Evolutionary conservation across 2,329 filamentous ascomycete species (phyloP).

Genomic region (Fusarium robinianum): DNA sequence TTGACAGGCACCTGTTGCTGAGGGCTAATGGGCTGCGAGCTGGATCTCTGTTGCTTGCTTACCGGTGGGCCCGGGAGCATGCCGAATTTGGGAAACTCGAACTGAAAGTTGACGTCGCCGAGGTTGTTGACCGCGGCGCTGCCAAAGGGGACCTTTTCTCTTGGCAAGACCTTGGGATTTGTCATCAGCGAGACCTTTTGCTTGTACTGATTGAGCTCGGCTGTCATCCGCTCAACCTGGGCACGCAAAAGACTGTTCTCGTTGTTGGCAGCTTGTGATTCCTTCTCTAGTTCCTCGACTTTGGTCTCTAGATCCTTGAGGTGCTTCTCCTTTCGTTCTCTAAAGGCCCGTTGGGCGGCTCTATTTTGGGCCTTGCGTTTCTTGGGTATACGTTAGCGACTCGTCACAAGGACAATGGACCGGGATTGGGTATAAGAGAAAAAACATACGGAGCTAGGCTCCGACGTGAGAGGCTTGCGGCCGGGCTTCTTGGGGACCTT

Average conservation of each 20-base stretch:
- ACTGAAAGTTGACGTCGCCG: constrained; percentile 82
- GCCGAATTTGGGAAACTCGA: constrained; percentile 95
- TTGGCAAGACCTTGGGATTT: constrained; percentile 41
- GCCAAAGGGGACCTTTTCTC: constrained; percentile 51
- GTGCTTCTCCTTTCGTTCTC: constrained; percentile 93
- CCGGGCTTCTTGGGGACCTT: constrained; percentile 95
- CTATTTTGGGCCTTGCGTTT: constrained; percentile 96
- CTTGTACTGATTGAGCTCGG: constrained; percentile 87
- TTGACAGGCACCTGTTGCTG: constrained; percentile 29
- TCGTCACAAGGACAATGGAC: not conserved
- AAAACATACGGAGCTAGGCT: constrained; percentile 86
- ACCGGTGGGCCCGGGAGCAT: constrained; percentile 60
- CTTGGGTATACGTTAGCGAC: constrained; percentile 49
- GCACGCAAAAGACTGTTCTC: constrained; percentile 83
- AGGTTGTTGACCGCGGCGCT: constrained; percentile 60
- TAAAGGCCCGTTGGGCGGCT: constrained; percentile 89
- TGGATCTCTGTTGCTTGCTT: constrained; percentile 34
- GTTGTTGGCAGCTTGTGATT: constrained; percentile 78
- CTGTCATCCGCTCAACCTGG: constrained; percentile 86
- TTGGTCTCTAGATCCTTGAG: constrained; percentile 82
- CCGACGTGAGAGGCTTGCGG: constrained; percentile 91
- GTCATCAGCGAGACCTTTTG: constrained; percentile 73
- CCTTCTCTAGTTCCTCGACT: constrained; percentile 77
- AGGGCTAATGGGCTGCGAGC: constrained; percentile 43
- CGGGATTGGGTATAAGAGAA: not conserved